Percentiles rank a stretch among this genome's conserved stretches.
Evolutionary conservation across 129 eudicot genomes (phyloP).

Genomic region (Rutidosis leptorrhynchoides): DNA sequence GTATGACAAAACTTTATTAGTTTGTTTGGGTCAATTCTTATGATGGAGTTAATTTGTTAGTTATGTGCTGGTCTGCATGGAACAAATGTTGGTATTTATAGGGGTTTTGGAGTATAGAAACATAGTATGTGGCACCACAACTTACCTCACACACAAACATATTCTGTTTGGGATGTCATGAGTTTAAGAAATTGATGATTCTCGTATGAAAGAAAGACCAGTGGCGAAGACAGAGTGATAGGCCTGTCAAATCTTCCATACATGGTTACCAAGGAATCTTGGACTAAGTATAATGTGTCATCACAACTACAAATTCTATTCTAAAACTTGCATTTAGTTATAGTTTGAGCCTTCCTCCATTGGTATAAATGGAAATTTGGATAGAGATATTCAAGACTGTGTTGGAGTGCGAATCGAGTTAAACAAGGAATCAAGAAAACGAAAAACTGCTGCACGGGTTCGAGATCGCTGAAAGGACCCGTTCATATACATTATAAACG

Average conservation of each 20-base stretch:
- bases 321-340: not conserved
- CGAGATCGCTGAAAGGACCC: too few species aligned
- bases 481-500: too few species aligned
- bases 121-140: slow-evolving; percentile 25
- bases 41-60: not conserved
- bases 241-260: slow-evolving; percentile 14
- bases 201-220: slow-evolving; percentile 26
- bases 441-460: too few species aligned
- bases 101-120: slow-evolving; percentile 23
- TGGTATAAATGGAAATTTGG: not conserved
- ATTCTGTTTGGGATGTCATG: slow-evolving; percentile 27
- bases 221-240: slow-evolving; percentile 28
- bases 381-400: not conserved
- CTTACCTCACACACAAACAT: slow-evolving; percentile 21
- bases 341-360: not conserved
- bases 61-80: slow-evolving; percentile 24
- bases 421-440: too few species aligned
- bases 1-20: not conserved
- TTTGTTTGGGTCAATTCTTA: not conserved
- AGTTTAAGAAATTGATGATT: slow-evolving; percentile 22
- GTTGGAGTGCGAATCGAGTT: too few species aligned
- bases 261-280: slow-evolving; percentile 19
- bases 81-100: slow-evolving; percentile 32
- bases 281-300: not conserved
- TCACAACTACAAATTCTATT: slow-evolving; percentile 12